Percentiles rank a stretch among this genome's conserved stretches.
Evolutionary conservation across 768 basidiomycete genomes (phyloP).

Genomic region (Suillus americanus): DNA sequence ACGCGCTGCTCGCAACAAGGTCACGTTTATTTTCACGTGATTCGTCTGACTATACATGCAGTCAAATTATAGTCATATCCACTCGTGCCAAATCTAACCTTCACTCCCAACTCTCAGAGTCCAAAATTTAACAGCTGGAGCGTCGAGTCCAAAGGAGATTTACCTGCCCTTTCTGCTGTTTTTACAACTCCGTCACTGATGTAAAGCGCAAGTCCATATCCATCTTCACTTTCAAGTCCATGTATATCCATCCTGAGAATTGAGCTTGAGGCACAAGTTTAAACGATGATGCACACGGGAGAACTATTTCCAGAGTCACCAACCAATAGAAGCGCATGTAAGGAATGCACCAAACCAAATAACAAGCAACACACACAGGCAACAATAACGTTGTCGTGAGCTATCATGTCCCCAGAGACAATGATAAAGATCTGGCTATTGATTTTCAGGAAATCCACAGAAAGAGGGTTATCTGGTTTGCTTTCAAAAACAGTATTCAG

Average conservation of each 20-base stretch:
- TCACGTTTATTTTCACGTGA: background rate
- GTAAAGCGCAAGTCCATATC: background rate
- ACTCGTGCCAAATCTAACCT: too few species aligned
- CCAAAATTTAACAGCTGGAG: constrained; percentile 28
- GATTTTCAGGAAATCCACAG: too few species aligned
- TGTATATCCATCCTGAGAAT: background rate
- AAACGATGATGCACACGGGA: constrained; percentile 54
- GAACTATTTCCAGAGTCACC: constrained; percentile 70
- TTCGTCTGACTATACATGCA: too few species aligned
- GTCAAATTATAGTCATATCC: too few species aligned
- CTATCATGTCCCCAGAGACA: constrained; percentile 33
- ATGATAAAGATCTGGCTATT: too few species aligned
- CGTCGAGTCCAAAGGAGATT: constrained; percentile 41
- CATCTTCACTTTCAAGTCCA: background rate
- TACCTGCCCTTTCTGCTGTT: constrained; percentile 43
- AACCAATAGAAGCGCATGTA: constrained; percentile 42
- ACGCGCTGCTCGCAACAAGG: background rate
- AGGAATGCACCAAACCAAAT: background rate
- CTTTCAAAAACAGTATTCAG: too few species aligned
- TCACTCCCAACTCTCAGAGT: too few species aligned
- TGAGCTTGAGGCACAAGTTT: background rate
- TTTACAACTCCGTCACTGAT: constrained; percentile 25
- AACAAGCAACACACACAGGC: constrained; percentile 48
- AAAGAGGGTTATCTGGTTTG: too few species aligned
- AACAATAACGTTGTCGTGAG: constrained; percentile 53